Conservation (phyloP, 441 rosid species). For the Flueggea neowawraea region DNA sequence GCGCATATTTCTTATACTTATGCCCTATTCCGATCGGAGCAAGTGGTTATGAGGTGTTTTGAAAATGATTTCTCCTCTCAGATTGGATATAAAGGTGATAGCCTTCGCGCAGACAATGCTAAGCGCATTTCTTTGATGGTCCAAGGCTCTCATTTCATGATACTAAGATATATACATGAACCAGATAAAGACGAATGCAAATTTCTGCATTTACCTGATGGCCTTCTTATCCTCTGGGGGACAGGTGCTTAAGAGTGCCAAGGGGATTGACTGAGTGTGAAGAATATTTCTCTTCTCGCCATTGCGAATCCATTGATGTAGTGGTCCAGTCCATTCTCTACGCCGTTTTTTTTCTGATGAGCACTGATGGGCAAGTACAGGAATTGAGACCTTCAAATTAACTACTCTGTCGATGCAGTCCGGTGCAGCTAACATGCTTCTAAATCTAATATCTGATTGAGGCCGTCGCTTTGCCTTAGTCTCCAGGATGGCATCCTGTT, state of each 20-base stretch:
- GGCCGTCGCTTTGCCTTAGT: neutral
- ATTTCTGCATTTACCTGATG: conserved; percentile 55
- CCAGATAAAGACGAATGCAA: conserved; percentile 26
- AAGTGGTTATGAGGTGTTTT: conserved; percentile 28
- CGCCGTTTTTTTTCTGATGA: too few species aligned
- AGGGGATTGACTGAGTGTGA: conserved; percentile 41
- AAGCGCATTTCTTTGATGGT: conserved; percentile 84
- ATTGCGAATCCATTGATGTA: conserved; percentile 9
- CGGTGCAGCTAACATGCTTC: conserved; percentile 1
- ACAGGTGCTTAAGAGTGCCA: conserved; percentile 52
- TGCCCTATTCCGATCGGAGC: conserved; percentile 13
- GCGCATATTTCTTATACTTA: conserved; percentile 8
- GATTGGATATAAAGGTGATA: conserved; percentile 94
- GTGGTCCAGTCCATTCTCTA: too few species aligned
- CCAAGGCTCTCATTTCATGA: conserved; percentile 94
- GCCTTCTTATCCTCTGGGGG: conserved; percentile 65
- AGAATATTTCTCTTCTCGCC: conserved; percentile 7
- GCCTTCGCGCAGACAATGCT: conserved; percentile 80
- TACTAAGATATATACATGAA: conserved; percentile 36
- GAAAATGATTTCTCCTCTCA: conserved; percentile 54
- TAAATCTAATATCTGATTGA: conserved; percentile 26
- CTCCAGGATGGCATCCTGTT: conserved; percentile 21
- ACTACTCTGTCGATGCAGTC: too few species aligned
- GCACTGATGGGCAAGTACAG: too few species aligned
- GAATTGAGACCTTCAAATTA: too few species aligned